phyloP scores from a whole-genome alignment of 2,329 filamentous ascomycete species.

The Calonectria multiphialidica region DNA sequence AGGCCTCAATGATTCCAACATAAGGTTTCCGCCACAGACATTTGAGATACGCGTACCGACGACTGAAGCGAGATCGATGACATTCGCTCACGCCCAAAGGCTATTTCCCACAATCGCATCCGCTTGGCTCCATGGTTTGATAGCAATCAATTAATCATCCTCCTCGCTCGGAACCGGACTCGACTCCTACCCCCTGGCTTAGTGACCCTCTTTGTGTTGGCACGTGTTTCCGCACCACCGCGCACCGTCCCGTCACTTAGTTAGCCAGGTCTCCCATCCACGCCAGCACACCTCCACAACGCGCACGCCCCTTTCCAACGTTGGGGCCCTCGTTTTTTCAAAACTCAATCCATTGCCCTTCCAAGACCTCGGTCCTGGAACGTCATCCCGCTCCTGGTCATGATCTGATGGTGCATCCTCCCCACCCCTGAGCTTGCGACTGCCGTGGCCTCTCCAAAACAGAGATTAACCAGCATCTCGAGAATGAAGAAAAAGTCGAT shows the following conservation, averaged over 20 bases:
- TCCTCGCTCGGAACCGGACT: conserved; percentile 1
- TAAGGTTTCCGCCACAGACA: background rate
- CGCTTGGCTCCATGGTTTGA: background rate
- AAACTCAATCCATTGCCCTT: conserved; percentile 9
- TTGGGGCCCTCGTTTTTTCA: background rate
- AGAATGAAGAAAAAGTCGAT: background rate
- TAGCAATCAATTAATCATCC: conserved; percentile 4
- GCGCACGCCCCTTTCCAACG: conserved; percentile 2
- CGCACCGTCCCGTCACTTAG: conserved; percentile 15
- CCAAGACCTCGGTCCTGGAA: conserved; percentile 22
- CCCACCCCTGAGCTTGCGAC: background rate
- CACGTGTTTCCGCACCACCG: conserved; percentile 12
- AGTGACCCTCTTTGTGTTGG: background rate
- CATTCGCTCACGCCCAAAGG: background rate
- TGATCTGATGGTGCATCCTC: conserved; percentile 6
- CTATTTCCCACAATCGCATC: background rate
- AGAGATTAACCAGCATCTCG: background rate
- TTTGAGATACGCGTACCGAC: background rate
- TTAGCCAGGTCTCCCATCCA: background rate
- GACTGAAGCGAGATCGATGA: background rate
- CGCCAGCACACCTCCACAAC: background rate
- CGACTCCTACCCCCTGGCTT: background rate
- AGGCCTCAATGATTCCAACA: background rate
- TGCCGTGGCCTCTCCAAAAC: background rate
- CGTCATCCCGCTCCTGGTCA: conserved; percentile 13